Evolutionary conservation across 805 yeast genomes (phyloP), one percentile per base, ranked within the genome.

Genomic region (Ogataea trehalophila): DNA sequence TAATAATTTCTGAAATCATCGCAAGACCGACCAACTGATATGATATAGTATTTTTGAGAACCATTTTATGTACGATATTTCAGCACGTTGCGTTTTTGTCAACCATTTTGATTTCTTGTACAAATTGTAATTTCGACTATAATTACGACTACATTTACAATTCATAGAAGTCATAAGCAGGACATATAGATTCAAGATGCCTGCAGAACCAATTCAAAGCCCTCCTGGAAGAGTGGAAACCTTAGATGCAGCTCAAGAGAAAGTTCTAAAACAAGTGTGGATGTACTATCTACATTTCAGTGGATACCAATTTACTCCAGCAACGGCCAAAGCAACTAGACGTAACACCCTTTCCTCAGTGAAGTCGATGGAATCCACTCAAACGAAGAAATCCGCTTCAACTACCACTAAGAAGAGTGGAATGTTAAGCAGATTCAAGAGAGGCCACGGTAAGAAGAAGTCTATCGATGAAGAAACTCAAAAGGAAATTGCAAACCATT

Each of bases 211-310:
- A n/a, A 23, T 33, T 23, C 26, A 16, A 33, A 33, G 33, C 1
- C 61, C 68, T 3, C 61, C 69, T 6, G 81, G 81, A 6, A 70
- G 78, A 52, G 68, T 71, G 39, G 70, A 68, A 47, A 70, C 75
- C 2, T 60, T 80, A 33, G 71, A 77, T 4, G 55, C 67, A 2
- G 85, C 83, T 22, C 81, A 85, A 62, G 91, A 85, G 58, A 57
- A 74, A 43, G 72, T 74, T 17, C 66, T 85, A 59, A 87, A 87
- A 63, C 87, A 84, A 58, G 73, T 77, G 5, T 87, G 91, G 90
- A 81, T 84, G 43, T 74, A 80, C 56, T 57, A 81, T 41, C 68
- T 86, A 53, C 79, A 77, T 54, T 77, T 71, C 49, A 74, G 83
- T 74, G 89, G 87, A 5, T 71, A 75, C 57, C 29, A 49, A 29